These are phyloP conservation scores for Celoporthe dispersa DNA, from an alignment of 2,329 filamentous ascomycete species.

Conservation along the genomic window DNA sequence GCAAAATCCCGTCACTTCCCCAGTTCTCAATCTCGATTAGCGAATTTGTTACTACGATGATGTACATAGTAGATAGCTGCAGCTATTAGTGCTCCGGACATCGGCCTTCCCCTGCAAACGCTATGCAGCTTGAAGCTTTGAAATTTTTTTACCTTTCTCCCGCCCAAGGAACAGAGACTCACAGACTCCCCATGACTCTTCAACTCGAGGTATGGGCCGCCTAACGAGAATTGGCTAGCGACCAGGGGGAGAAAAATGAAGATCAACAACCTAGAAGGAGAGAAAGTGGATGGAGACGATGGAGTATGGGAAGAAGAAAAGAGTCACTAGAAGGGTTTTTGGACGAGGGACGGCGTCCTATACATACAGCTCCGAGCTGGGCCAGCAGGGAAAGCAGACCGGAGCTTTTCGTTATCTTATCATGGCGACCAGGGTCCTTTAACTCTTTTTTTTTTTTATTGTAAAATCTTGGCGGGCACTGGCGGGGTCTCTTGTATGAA, in stretches of 20 bases:
- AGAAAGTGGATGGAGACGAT: neutral
- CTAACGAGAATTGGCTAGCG: neutral
- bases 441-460: neutral
- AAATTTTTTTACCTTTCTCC: neutral
- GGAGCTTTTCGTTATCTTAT: conserved; percentile 14
- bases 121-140: neutral
- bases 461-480: conserved; percentile 8
- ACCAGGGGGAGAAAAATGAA: neutral
- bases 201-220: neutral
- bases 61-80: conserved; percentile 14
- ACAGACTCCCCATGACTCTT: neutral
- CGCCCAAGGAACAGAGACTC: neutral
- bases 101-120: conserved; percentile 3
- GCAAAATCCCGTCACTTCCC: conserved; percentile 22
- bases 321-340: neutral
- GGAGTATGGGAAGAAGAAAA: neutral
- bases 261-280: conserved; percentile 1
- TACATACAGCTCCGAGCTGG: neutral
- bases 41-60: too few species aligned
- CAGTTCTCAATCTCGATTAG: conserved; percentile 19
- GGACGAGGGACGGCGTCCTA: neutral
- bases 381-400: conserved; percentile 3
- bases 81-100: conserved; percentile 4
- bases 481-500: conserved; percentile 21
- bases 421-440: conserved; percentile 1